Percentiles rank a stretch among this genome's conserved stretches.
Conservation (phyloP, 805 yeast species). For the Cyberlindnera mycetangii region DNA sequence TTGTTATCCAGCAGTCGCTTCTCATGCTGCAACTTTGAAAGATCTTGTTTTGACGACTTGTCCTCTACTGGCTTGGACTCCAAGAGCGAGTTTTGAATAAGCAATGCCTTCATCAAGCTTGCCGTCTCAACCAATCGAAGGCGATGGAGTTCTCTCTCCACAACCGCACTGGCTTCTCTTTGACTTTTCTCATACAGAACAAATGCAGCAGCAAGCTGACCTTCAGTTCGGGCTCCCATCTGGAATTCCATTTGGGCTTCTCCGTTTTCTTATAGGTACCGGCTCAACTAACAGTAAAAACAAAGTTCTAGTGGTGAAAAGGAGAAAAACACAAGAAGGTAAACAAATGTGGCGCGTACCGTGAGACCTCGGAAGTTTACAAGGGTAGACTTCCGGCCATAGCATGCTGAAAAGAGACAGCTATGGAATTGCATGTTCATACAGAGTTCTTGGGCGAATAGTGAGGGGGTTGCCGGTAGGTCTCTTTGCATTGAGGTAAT, state of each 20-base stretch:
- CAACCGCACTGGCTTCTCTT: slow-evolving; percentile 3
- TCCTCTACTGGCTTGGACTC: slow-evolving; percentile 19
- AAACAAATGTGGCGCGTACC: slow-evolving; percentile 4
- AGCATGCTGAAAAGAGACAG: too few relatives aligned
- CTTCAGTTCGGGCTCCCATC: not conserved
- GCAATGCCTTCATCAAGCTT: slow-evolving; percentile 16
- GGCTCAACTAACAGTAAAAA: too few relatives aligned
- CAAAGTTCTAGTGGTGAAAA: too few relatives aligned
- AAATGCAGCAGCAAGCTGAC: slow-evolving; percentile 1
- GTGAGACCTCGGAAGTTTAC: not conserved
- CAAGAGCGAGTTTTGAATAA: slow-evolving; percentile 18
- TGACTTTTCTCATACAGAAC: slow-evolving; percentile 11
- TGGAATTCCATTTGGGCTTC: too few relatives aligned
- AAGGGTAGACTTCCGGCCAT: not conserved
- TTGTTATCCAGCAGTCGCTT: slow-evolving; percentile 25
- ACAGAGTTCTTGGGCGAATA: too few relatives aligned
- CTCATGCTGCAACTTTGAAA: slow-evolving; percentile 21
- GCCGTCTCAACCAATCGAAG: slow-evolving; percentile 21
- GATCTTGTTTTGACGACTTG: slow-evolving; percentile 21
- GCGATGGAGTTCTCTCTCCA: slow-evolving; percentile 18
- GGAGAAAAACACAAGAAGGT: too few relatives aligned
- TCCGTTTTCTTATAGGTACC: too few relatives aligned
- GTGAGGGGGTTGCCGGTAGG: too few relatives aligned
- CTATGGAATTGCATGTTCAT: too few relatives aligned
- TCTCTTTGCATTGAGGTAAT: too few relatives aligned